Base-by-base conservation (phyloP, 2,329 filamentous ascomycete genomes). In the Grosmannia huntii region DNA sequence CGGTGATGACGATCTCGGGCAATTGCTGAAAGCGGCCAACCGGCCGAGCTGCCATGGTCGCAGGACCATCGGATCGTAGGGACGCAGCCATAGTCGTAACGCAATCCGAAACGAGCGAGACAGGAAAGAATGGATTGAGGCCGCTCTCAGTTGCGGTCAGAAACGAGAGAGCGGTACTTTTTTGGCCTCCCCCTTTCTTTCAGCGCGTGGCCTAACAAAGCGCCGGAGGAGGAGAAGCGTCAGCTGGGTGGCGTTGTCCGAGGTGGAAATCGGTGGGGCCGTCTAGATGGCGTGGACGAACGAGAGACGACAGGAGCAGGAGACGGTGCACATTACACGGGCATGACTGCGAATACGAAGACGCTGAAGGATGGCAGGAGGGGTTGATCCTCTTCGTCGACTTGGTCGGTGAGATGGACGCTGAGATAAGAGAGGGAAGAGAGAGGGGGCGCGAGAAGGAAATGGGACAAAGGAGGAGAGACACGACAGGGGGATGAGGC, bases 1-100 rank as follows among this genome's bases (percentile, higher is more conserved):
- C 56, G 14, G 46, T 36, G 53, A 60, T 57, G 11, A 38, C 36
- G 36, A 61, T 58, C 41, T 64, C 57, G 41, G 53, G 41, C 19
- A 33, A 33, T 33, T 28, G 55, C 14, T 31, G 53, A 46, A 12
- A 36, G 23, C 27, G 51, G 31, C 51, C 31, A 28, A 27, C 33
- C 10, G 44, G 54, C 31, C 11, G 33, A 14, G 19, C 16, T 16
- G 48, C 4, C 11, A 19, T 31, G 25, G 48, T 46, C 57, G 48
- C 48, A 36, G 46, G 57, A 51, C 53, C 48, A 11, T 21, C 25
- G 9, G 25, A 55, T 21, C 6, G n/a, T 3, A 6, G 10, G 11
- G 36, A 4, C 23, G 55, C n/a, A 12, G 53, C 53, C 53, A 59
- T 59, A 36, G 46, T 23, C 12, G n/a, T n/a, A 12, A n/a, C 14